Evolutionary conservation across 2,329 filamentous ascomycete genomes (phyloP).

Genomic region (Botrytis pseudocinerea): DNA sequence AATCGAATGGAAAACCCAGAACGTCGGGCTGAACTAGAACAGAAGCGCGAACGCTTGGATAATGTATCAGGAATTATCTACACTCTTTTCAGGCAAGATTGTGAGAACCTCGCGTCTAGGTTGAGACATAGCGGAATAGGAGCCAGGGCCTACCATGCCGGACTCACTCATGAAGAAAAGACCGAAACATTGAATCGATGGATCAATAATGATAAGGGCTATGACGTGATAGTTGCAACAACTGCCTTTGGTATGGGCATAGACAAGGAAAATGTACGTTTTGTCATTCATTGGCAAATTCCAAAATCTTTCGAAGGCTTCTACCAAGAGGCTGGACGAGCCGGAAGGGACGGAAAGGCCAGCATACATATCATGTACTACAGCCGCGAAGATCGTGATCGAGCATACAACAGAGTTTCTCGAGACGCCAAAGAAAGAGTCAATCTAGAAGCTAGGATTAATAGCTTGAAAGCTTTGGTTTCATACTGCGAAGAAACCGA

Average conservation of each 20-base stretch:
- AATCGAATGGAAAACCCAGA: constrained; percentile 60
- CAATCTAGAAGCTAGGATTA: constrained; percentile 53
- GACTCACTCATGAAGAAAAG: constrained; percentile 66
- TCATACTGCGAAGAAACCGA: constrained; percentile 78
- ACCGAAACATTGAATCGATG: constrained; percentile 70
- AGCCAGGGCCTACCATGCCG: constrained; percentile 71
- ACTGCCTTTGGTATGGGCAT: constrained; percentile 98
- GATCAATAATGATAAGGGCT: constrained; percentile 72
- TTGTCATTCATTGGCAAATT: constrained; percentile 91
- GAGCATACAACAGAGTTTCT: constrained; percentile 59
- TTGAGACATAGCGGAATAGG: constrained; percentile 69
- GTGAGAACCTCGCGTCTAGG: constrained; percentile 66
- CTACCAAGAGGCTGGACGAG: constrained; percentile 92
- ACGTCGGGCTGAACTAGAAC: constrained; percentile 59
- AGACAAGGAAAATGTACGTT: constrained; percentile 91
- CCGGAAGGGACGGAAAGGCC: constrained; percentile 85
- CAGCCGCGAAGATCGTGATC: constrained; percentile 80
- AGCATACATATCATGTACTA: constrained; percentile 90
- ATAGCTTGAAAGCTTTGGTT: constrained; percentile 68
- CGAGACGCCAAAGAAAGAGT: constrained; percentile 49
- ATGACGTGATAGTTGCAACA: constrained; percentile 91
- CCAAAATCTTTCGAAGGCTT: constrained; percentile 95
- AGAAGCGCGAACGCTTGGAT: constrained; percentile 55
- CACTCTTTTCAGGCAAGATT: constrained; percentile 72
- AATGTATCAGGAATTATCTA: constrained; percentile 79